phyloP scores from a whole-genome alignment of 768 basidiomycete genomes.

The Fomitopsis pulvina region DNA sequence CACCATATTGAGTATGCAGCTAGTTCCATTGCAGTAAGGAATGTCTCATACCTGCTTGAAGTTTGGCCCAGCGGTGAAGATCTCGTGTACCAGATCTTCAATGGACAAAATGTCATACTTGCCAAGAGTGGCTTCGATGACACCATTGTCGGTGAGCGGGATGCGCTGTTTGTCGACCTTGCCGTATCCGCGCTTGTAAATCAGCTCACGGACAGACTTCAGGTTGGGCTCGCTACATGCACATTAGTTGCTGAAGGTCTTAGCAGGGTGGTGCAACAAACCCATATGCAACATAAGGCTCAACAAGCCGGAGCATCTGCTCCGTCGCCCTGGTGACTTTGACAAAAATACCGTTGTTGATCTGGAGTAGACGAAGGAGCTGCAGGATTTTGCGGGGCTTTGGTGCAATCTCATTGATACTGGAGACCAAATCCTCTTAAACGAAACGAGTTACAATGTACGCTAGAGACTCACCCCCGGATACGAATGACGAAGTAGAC shows the following conservation, averaged over 20 bases:
- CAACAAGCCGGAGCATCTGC: conserved; percentile 96
- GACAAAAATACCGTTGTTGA: conserved; percentile 99
- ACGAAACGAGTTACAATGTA: background rate
- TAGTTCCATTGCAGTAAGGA: too few relatives aligned
- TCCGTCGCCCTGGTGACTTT: conserved; percentile 94
- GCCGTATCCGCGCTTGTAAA: conserved; percentile 99
- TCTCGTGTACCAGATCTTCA: conserved; percentile 97
- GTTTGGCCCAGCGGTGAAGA: conserved; percentile 91
- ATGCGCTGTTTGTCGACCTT: conserved; percentile 98
- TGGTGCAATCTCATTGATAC: conserved; percentile 99
- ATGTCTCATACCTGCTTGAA: conserved; percentile 98
- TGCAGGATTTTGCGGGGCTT: conserved; percentile 99
- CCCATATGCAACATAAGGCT: conserved; percentile 98
- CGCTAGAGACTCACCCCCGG: conserved; percentile 65
- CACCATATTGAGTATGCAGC: conserved; percentile 10
- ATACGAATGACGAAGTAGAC: conserved; percentile 97
- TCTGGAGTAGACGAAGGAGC: conserved; percentile 96
- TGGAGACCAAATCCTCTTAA: conserved; percentile 26
- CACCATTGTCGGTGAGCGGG: conserved; percentile 86
- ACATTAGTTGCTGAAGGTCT: background rate
- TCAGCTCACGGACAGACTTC: conserved; percentile 92
- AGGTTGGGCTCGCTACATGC: conserved; percentile 81
- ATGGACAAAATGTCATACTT: conserved; percentile 95
- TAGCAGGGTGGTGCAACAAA: conserved; percentile 27
- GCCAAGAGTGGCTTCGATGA: conserved; percentile 88